phyloP scores from a whole-genome alignment of 2,329 filamentous ascomycete genomes.

The Claviceps pazoutovae region DNA sequence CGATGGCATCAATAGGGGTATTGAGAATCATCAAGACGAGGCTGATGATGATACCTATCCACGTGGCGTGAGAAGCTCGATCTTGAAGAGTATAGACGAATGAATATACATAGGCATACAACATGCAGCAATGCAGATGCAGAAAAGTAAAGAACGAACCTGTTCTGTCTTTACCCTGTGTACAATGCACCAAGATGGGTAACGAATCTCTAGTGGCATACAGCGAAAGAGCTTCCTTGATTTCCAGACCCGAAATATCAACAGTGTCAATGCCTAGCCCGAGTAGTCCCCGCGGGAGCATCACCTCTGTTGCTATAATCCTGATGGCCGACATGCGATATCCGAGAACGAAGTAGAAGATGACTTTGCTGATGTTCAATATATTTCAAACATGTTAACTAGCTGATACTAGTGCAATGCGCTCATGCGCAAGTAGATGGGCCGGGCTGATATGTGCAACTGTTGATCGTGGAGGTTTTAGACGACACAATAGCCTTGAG shows the following conservation, averaged over 20 bases:
- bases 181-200: constrained; percentile 67
- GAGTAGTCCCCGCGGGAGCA: constrained; percentile 57
- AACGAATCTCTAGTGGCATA: constrained; percentile 27
- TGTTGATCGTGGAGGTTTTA: background rate
- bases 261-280: constrained; percentile 58
- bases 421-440: too few relatives aligned
- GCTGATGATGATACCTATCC: constrained; percentile 51
- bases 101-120: background rate
- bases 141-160: constrained; percentile 10
- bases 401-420: too few relatives aligned
- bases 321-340: constrained; percentile 55
- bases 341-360: constrained; percentile 49
- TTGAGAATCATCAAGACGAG: constrained; percentile 52
- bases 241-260: constrained; percentile 49
- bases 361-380: constrained; percentile 24
- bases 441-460: background rate
- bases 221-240: constrained; percentile 27
- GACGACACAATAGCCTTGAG: background rate
- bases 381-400: background rate
- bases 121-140: background rate
- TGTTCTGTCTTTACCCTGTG: constrained; percentile 71
- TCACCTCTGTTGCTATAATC: constrained; percentile 55
- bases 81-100: background rate
- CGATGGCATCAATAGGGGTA: constrained; percentile 44
- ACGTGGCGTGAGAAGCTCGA: background rate